Evolutionary conservation across 495 filamentous ascomycete species (phyloP), one percentile per base, ranked within the genome.

Genomic region (Aspergillus avenaceus): DNA sequence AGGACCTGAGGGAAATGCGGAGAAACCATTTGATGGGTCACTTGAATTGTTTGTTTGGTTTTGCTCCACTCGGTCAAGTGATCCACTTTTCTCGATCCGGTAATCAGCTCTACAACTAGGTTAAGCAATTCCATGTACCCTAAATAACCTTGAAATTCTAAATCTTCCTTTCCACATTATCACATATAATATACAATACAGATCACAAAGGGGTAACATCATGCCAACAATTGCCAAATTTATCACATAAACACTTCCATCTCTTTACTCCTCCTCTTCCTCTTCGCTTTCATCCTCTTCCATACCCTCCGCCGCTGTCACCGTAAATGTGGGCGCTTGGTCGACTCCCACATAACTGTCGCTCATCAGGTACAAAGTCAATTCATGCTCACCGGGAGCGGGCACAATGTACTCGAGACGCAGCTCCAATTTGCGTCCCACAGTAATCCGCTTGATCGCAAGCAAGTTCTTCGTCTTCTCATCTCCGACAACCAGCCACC

Each of bases 291-390:
- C 87, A 65, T 96, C 91, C 52, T 96, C 91, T 48, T 97, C 93
- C 90, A 91, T 91, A 3, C 90, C 91, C 67, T 97, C 92, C 12
- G 84, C 89, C 16, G 85, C 93, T 45, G 75, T 84, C 25, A 97
- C 84, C 40, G 78, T 84, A 63, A 99, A 96, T 2, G 81, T 81
- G 27, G 91, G 93, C 47, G 93, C 93, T 65, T 97, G 93, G 73
- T 99, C 93, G 36, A 99, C 91, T 6, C 95, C 95, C 14, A 96
- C 81, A 68, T 97, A 99, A 67, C 90, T 95, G 70, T 99, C 93
- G 65, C 93, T 89, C 90, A 99, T 95, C 66, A 97, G 74, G 69
- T 88, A 96, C 47, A 97, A 75, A 60, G 89, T 96, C 62, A 99
- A 70, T 47, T 95, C 84, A 69, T 96, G 87, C 56, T 89, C 78